These are phyloP conservation scores for Penicillium parvum DNA, from an alignment of 495 filamentous ascomycete genomes.

Conservation along the genomic window DNA sequence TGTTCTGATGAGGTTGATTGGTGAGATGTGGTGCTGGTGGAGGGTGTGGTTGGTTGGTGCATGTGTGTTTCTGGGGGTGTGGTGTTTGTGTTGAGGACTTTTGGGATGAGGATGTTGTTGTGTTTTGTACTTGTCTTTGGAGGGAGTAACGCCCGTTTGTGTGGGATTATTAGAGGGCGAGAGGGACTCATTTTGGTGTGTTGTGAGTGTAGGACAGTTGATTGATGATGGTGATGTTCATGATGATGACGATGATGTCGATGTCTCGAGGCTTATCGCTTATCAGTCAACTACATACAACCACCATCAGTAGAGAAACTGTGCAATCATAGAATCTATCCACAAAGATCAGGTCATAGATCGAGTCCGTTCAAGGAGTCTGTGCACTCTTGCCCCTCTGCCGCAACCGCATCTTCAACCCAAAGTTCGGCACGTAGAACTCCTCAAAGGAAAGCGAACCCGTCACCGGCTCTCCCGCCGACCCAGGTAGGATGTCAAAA, in stretches of 20 bases:
- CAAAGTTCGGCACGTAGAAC: slow-evolving; percentile 26
- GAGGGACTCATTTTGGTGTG: slow-evolving; percentile 3
- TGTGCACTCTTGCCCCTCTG: background rate
- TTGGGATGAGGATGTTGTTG: slow-evolving; percentile 4
- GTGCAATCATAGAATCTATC: background rate
- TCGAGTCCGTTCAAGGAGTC: background rate
- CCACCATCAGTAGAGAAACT: background rate
- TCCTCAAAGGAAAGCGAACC: slow-evolving; percentile 26
- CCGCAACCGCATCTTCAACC: slow-evolving; percentile 17
- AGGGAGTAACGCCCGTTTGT: slow-evolving; percentile 14
- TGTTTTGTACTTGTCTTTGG: background rate
- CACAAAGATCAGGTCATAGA: background rate
- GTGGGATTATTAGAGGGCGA: slow-evolving; percentile 14
- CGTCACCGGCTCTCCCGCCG: slow-evolving; percentile 1
- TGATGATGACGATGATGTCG: background rate
- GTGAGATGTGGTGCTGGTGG: background rate
- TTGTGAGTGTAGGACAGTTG: background rate
- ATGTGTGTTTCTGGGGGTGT: slow-evolving; percentile 17
- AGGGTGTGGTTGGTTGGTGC: slow-evolving; percentile 4
- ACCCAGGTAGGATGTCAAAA: slow-evolving; percentile 42
- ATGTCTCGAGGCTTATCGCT: background rate
- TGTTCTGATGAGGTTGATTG: background rate
- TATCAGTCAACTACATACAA: background rate
- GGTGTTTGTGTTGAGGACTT: slow-evolving; percentile 23
- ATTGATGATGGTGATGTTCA: background rate